phyloP scores from a whole-genome alignment of 2,329 filamentous ascomycete species.

The Sphaerulina populicola region DNA sequence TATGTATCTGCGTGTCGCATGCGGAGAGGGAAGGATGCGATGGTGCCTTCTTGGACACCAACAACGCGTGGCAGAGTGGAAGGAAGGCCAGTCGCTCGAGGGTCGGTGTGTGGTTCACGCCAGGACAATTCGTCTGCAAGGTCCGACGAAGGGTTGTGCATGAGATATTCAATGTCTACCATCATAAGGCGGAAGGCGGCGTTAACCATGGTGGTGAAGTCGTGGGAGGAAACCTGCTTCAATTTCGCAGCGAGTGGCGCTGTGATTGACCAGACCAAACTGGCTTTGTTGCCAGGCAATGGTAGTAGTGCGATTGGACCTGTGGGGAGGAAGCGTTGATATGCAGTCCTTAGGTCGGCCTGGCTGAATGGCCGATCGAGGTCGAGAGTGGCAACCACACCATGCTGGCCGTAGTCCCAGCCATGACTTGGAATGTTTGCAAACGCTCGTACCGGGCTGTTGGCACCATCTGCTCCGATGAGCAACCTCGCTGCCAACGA shows the following conservation, averaged over 20 bases:
- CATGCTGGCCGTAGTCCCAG: slow-evolving; percentile 89
- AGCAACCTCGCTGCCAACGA: slow-evolving; percentile 71
- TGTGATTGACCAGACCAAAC: slow-evolving; percentile 91
- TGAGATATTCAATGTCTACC: slow-evolving; percentile 75
- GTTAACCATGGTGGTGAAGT: slow-evolving; percentile 84
- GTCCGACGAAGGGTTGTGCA: slow-evolving; percentile 45
- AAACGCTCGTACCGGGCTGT: slow-evolving; percentile 84
- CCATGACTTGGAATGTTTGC: slow-evolving; percentile 76
- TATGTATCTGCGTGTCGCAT: slow-evolving; percentile 93
- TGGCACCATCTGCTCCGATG: slow-evolving; percentile 88
- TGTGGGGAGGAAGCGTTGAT: slow-evolving; percentile 88
- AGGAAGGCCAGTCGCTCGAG: slow-evolving; percentile 36
- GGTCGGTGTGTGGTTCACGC: slow-evolving; percentile 63
- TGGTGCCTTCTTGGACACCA: slow-evolving; percentile 65
- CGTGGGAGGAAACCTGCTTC: slow-evolving; percentile 61
- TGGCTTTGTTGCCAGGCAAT: slow-evolving; percentile 71
- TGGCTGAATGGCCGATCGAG: slow-evolving; percentile 40
- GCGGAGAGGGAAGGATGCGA: slow-evolving; percentile 85
- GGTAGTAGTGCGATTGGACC: slow-evolving; percentile 89
- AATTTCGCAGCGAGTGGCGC: slow-evolving; percentile 68
- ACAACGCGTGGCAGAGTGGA: slow-evolving; percentile 48
- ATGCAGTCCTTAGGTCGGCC: slow-evolving; percentile 60
- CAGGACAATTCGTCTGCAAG: slow-evolving; percentile 71
- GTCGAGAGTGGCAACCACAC: slow-evolving; percentile 79
- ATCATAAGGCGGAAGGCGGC: slow-evolving; percentile 77